A percentile compares a stretch with the other conserved stretches of the same genome.
Conservation (phyloP, 2,329 filamentous ascomycete species). For the Aspergillus calidoustus region DNA sequence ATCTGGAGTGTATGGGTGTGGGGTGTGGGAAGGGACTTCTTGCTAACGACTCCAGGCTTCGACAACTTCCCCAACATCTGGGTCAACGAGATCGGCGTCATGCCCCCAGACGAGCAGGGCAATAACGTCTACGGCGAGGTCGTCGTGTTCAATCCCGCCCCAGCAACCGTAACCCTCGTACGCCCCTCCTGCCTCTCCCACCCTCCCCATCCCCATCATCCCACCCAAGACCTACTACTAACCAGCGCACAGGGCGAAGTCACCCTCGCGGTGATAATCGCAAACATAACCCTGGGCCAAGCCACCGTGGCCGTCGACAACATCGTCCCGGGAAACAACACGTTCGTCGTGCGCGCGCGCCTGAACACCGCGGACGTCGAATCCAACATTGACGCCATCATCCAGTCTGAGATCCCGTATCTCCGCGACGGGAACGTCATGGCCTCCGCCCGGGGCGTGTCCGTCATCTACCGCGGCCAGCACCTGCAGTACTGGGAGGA, state of each 20-base stretch:
- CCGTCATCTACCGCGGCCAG: slow-evolving; percentile 11
- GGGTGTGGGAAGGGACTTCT: no score
- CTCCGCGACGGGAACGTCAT: slow-evolving; percentile 5
- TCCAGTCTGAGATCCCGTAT: slow-evolving; percentile 10
- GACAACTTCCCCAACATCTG: slow-evolving; percentile 10
- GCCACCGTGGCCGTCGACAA: slow-evolving; percentile 8
- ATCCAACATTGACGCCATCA: slow-evolving; percentile 4
- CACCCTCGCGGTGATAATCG: slow-evolving; percentile 8
- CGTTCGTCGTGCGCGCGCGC: slow-evolving; percentile 1
- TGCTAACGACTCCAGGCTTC: slow-evolving; percentile 5
- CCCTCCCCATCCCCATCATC: no score
- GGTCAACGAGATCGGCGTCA: slow-evolving; percentile 8
- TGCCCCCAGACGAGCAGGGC: slow-evolving; percentile 1
- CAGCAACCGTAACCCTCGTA: slow-evolving; percentile 5
- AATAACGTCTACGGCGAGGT: slow-evolving; percentile 13
- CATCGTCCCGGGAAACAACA: slow-evolving; percentile 15
- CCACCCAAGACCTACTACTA: background rate
- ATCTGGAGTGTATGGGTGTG: no score
- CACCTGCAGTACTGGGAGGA: slow-evolving; percentile 18
- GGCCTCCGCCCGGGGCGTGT: background rate
- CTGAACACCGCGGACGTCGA: background rate
- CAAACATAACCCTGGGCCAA: slow-evolving; percentile 6
- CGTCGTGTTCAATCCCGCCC: slow-evolving; percentile 9
- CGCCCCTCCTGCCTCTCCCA: background rate
- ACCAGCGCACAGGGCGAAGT: slow-evolving; percentile 8